Evolutionary conservation across 2,329 filamentous ascomycete genomes (phyloP), one percentile per base, ranked within the genome.

Genomic region (Venturia nashicola): DNA sequence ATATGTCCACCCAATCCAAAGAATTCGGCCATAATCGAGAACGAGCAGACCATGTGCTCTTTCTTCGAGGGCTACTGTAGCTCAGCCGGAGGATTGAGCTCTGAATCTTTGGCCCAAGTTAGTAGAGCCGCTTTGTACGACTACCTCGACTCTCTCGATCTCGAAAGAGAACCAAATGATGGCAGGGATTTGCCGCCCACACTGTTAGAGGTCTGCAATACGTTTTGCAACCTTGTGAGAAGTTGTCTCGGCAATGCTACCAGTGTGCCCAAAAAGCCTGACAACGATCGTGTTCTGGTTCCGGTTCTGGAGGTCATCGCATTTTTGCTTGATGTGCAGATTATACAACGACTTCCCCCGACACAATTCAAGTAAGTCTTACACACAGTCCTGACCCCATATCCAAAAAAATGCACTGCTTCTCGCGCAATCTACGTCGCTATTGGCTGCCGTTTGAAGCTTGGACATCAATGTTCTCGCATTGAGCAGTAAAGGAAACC

Each of bases 271-370:
- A 43, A 27, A 23, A 51, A 51, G 11, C 46, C 20, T 4, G 68
- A 68, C 5, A 79, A 87, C 65, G 91, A 96, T 69, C 83, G 90
- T 36, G 81, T 91, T 54, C 74, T 89, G 0, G 82, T 94, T 27
- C 88, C 92, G 0, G 82, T 88, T 0, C 78, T 99, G 3, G 90
- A 96, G 69, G 82, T 92, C 3, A 72, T 89, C 1, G 86, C 86
- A 0, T 95, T 94, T 69, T 75, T 97, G 5, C 75, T 80, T 59
- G 77, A 80, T 63, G 75, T 75, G 70, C 74, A 74, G 11, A 68
- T 79, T n/a, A 67, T 76, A 57, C 75, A 78, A 40, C 71, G 75
- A 3, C 70, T 79, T 2, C 63, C 67, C 11, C 65, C 66, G 2
- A 73, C 73, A 9, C 61, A 66, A 7, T 62, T 67, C 86, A 92